phyloP scores from a whole-genome alignment of 768 basidiomycete species.

The Termitomyces bulborhizus region DNA sequence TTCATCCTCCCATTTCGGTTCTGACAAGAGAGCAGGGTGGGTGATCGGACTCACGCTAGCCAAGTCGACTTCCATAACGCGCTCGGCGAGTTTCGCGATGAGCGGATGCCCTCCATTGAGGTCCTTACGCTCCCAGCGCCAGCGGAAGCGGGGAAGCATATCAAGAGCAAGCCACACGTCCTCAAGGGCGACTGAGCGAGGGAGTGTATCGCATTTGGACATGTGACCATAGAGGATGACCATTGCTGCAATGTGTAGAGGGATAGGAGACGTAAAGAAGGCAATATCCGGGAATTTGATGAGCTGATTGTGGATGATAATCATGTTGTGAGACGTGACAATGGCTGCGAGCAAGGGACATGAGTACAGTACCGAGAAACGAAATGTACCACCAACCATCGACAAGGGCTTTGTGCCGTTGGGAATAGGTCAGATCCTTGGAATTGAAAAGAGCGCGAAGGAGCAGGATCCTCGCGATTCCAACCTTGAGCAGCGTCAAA shows the following conservation, averaged over 20 bases:
- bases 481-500: conserved; percentile 75
- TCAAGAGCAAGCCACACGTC: conserved; percentile 85
- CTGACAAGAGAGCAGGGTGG: conserved; percentile 41
- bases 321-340: conserved; percentile 82
- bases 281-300: conserved; percentile 82
- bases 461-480: conserved; percentile 73
- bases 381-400: conserved; percentile 54
- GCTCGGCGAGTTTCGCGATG: conserved; percentile 75
- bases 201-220: conserved; percentile 65
- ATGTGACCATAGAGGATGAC: conserved; percentile 86
- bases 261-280: conserved; percentile 86
- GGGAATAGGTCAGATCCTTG: conserved; percentile 59
- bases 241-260: conserved; percentile 87
- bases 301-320: conserved; percentile 77
- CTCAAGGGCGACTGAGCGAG: conserved; percentile 62
- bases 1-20: conserved; percentile 52
- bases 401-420: conserved; percentile 64
- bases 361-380: neutral
- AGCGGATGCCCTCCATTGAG: conserved; percentile 76
- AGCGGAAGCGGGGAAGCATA: conserved; percentile 84
- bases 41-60: conserved; percentile 44
- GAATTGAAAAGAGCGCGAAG: conserved; percentile 75
- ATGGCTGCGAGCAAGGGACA: conserved; percentile 44
- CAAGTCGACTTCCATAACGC: conserved; percentile 71
- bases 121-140: conserved; percentile 90